Evolutionary conservation across 495 filamentous ascomycete species (phyloP).

Genomic region (Immersiella caudata): DNA sequence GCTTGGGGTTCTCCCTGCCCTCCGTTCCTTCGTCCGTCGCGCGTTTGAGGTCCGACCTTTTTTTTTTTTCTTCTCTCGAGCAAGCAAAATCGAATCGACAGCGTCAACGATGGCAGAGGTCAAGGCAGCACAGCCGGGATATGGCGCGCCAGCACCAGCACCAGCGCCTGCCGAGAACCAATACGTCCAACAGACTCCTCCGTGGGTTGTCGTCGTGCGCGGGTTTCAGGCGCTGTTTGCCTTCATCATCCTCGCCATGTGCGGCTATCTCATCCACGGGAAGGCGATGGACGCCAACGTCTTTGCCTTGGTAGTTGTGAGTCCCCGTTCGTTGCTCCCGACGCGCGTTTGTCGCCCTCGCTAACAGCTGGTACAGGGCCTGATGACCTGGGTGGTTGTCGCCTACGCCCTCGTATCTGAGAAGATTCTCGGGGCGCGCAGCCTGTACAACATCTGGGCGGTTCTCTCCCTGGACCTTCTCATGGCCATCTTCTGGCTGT

Average conservation of each 20-base stretch:
- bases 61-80: too few species aligned
- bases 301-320: constrained; percentile 45
- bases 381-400: constrained; percentile 51
- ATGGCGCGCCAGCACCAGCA: background rate
- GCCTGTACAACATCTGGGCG: constrained; percentile 51
- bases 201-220: constrained; percentile 44
- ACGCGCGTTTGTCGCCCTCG: background rate
- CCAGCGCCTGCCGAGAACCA: background rate
- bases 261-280: constrained; percentile 50
- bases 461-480: constrained; percentile 48
- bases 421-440: constrained; percentile 38
- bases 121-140: background rate
- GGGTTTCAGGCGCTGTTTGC: constrained; percentile 44
- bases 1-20: background rate
- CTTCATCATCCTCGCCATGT: constrained; percentile 42
- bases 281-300: constrained; percentile 37
- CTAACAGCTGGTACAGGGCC: constrained; percentile 29
- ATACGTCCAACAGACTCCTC: constrained; percentile 38
- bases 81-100: background rate
- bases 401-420: constrained; percentile 46
- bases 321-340: constrained; percentile 17
- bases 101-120: constrained; percentile 14
- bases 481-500: constrained; percentile 52
- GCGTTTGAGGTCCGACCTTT: too few species aligned
- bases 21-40: background rate